Base-by-base conservation (phyloP, 2,329 filamentous ascomycete species). In the Trichoderma oligosporum region DNA sequence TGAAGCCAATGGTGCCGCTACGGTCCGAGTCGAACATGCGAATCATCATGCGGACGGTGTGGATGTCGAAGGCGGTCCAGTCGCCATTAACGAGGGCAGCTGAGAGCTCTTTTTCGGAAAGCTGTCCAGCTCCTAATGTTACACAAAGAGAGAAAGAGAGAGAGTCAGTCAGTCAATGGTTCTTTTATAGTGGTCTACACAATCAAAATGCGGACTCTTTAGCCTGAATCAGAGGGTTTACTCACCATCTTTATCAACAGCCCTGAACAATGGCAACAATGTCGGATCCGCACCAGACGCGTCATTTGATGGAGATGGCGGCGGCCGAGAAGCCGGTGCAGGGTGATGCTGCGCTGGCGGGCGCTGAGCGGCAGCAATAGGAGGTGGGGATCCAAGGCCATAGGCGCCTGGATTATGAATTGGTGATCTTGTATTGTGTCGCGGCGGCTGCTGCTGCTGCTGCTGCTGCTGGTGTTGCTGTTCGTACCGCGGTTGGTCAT, bases 41-140 rank as follows among this genome's bases (percentile, higher is more conserved):
- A 64, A 99, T 97, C 92, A 99, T 97, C 90, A 97, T 96, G 68
- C 88, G 88, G 63, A 97, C 92, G 1, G 94, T 99, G 66, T 96
- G 89, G 4, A 86, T 82, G 73, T 99, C 92, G 71, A 99, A 99
- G 4, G 91, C 84, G 1, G 90, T 90, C 84, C 90, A 97, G 78
- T 99, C 94, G 56, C 92, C 93, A 70, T 99, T 99, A 59, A 97
- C 92, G 5, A 99, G 84, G 18, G 94, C 94, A 1, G 89, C 87
- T 8, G 89, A 87, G 39, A 99, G 85, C 73, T 97, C 93, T 51
- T 81, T 80, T 73, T 96, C 92, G 2, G 88, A 91, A 45, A 99
- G 82, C 62, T 91, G 85, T 18, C 93, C 92, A 51, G 82, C 91
- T 56, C 85, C 87, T 83, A 70, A 4, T 16, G 18, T 7, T 24